Base-by-base conservation (phyloP, 2,329 filamentous ascomycete species). In the Fusarium sp. region DNA sequence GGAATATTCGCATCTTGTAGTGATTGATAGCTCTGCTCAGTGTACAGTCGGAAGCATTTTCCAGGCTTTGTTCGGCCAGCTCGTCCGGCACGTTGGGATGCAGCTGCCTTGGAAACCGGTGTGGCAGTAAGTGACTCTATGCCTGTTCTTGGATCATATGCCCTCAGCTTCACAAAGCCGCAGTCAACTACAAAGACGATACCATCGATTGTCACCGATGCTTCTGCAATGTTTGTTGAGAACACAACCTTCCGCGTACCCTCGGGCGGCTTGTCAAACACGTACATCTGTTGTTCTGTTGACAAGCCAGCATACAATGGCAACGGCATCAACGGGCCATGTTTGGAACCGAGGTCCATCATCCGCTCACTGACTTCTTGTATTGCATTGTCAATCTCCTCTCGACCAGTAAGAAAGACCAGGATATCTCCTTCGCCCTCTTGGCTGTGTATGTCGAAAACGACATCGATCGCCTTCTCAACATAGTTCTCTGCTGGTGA, bases 181-280 rank as follows among this genome's bases (percentile, higher is more conserved):
- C 89, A 91, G 79, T 99, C 96, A 52, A 98, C 84, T 8, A 99
- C 95, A 76, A 93, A 97, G 58, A 94, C 90, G 65, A 98, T 95
- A 5, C 94, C 94, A 56, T 96, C 91, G 59, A 98, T 97, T 18
- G 96, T 98, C 45, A 99, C 92, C 3, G 94, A 97, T 7, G 96
- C 95, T 83, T 99, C 96, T 15, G 96, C 94, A 70, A 98, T 98
- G 78, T 98, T 98, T 63, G 96, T 98, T 6, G 93, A 92, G 71
- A 98, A 91, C 38, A 99, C 92, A 42, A 98, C 92, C 78, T 98
- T 98, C 44, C 96, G 88, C 2, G 91, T 95, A 63, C 95, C 91
- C 66, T 93, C 90, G 0, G 93, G 90, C 3, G 94, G 84, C 57
- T 92, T 90, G 74, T 97, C 94, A 77, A 98, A 98, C 43, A 98